Evolutionary conservation across 148 eudicot species (phyloP).

Genomic region (Chenopodium album): DNA sequence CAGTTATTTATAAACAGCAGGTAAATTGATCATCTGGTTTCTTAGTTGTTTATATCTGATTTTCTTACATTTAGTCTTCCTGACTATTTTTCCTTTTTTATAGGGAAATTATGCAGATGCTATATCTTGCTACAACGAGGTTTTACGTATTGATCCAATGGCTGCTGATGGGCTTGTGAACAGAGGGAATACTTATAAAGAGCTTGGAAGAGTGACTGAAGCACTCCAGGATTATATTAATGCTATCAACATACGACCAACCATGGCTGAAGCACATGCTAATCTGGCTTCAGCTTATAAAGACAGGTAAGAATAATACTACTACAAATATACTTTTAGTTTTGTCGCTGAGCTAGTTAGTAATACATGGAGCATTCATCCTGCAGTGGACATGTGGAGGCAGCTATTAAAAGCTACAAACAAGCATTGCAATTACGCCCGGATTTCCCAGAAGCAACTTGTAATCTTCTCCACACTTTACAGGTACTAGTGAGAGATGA

Average conservation of each 20-base stretch:
- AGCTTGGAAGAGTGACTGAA: conserved; percentile 86
- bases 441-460: conserved; percentile 92
- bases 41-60: background rate
- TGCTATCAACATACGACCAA: conserved; percentile 78
- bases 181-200: conserved; percentile 92
- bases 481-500: conserved; percentile 48
- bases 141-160: conserved; percentile 83
- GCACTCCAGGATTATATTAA: conserved; percentile 85
- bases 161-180: conserved; percentile 98
- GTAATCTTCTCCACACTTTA: conserved; percentile 90
- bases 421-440: conserved; percentile 77
- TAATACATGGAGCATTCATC: background rate
- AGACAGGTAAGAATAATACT: conserved; percentile 55
- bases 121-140: conserved; percentile 93
- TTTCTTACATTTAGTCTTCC: background rate
- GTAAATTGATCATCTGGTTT: conserved; percentile 26
- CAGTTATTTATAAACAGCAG: conserved; percentile 93
- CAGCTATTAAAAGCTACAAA: conserved; percentile 81
- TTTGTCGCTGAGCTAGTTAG: background rate
- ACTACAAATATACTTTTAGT: background rate
- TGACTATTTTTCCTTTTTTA: background rate
- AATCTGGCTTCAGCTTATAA: conserved; percentile 95
- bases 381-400: conserved; percentile 79
- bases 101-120: conserved; percentile 91
- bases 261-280: conserved; percentile 98